Base-by-base conservation (phyloP, 306 rosid species). In the Argentina anserina region DNA sequence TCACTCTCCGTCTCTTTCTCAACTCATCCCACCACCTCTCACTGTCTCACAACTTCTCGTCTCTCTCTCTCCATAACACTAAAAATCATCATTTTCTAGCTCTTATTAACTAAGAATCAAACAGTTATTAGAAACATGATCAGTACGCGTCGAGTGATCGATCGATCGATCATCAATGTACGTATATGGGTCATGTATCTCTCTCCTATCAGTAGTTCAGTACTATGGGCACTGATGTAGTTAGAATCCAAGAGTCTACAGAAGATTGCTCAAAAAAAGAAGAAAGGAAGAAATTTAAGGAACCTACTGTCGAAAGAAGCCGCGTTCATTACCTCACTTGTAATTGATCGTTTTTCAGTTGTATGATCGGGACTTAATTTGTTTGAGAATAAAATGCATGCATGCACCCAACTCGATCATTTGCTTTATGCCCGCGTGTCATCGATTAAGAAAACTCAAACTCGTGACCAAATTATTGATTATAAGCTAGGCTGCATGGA, bases 21-120 rank as follows among this genome's bases (percentile, higher is more conserved):
- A 73, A 26, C 41, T 53, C 75, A 52, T 41, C 72, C 76, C 68
- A 68, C 74, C 68, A 68, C 68, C 63, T 31, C 67, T 7, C 33
- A 50, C 46, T 65, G 58, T 31, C 67, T 7, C 33, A 50, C 46
- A 65, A 42, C 65, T 74, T 63, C 47, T 43, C 67, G 81, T 75
- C 78, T 67, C 58, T 43, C 4, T 53, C 26, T 1, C 58, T 7
- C 4, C 5, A 9, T 9, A 4, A 11, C 62, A 10, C 18, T 5
- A 8, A 0, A n/a, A 12, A 56, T 26, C 18, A 56, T 56, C 7
- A 56, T 56, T 11, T 56, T 26, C 3, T 9, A 53, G 14, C 15
- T 23, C 14, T 20, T 49, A 49, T 1, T 21, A 21, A 53, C 8
- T 40, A 40, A 40, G 21, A 43, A 5, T 55, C 62, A 26, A 56